Evolutionary conservation across 2,329 filamentous ascomycete species (phyloP), one percentile per base, ranked within the genome.

Genomic region (Lecanosticta acicola): DNA sequence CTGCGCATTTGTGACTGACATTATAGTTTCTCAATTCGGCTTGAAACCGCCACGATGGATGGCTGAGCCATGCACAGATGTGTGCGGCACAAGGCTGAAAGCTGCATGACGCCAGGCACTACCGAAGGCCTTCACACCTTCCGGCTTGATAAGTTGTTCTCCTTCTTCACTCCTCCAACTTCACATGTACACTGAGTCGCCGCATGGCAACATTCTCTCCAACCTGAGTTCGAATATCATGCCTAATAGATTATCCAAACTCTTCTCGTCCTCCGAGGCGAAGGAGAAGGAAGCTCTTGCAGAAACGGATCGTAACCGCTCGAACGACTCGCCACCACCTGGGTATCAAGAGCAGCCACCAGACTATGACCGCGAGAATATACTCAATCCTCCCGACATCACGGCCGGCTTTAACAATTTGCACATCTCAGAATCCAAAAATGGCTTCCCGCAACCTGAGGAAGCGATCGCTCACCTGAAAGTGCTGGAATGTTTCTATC

Each of bases 401-500:
- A 59, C 59, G 1, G 56, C 56, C 16, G 59, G 60, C 19, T 63
- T 63, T 43, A 51, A 40, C 32, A 60, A 59, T 32, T 49, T 65
- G 14, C 32, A 58, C 0, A 53, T 77, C 13, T 54, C 62, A n/a
- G 3, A 16, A 10, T 42, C 39, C 33, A 42, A n/a, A 17, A 51
- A 59, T 41, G 50, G 47, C 11, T 49, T 57, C 2, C 74, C 78
- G 1, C 68, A 70, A 1, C 63, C 64, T 3, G 74, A 82, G 49
- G 74, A 80, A 34, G 87, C 83, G 53, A 75, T 87, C 17, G 83
- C 79, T 1, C 87, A 93, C 62, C 73, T 91, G 20, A 87, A 87
- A 62, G 71, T 91, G 0, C 72, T 91, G 1, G 77, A 80, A 42
- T 78, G 81, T 8, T 75, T 91, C 46, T 77, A 85, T 53, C 73